Base-by-base conservation (phyloP, 2,329 filamentous ascomycete species). In the Cercospora nicotianae region DNA sequence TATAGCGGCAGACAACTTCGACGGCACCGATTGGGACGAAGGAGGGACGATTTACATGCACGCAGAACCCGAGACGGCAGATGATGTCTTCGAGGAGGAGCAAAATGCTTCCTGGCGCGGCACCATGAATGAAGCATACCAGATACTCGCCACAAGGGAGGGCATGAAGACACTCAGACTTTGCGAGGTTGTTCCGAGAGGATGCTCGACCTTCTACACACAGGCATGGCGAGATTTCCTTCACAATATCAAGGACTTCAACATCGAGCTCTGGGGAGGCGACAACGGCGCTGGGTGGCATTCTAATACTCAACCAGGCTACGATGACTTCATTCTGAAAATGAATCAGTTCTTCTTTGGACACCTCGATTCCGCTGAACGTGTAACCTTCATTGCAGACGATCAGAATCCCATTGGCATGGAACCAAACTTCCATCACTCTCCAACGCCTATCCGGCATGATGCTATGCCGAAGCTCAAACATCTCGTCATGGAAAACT, bases 71-170 rank as follows among this genome's bases (percentile, higher is more conserved):
- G 65, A 67, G 36, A 33, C 51, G 8, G 33, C 42, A 55, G 42
- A 55, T 18, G 45, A 63, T 13, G 30, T 63, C 6, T 20, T 16
- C 10, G 28, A 55, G 10, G 45, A 51, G 13, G 61, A 63, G 18
- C 26, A 39, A 18, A 26, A 30, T 16, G 10, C 33, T 7, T 13
- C 45, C 16, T 67, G 65, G 65, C 65, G 36, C 18, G 60, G 48
- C 23, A 51, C n/a, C n/a, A 58, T 63, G 36, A 42, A 67, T 39
- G 65, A 67, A 30, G 51, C 65, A n/a, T 67, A 62, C 18, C 65
- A 33, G 16, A 28, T 39, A 9, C 60, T 67, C 13, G 60, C 65
- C 16, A 53, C 36, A 36, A 63, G 61, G 12, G 30, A 20, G 26
- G 20, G 23, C 20, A 20, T 31, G 16, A 57, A 51, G 28, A 48